phyloP scores from a whole-genome alignment of 1,284 basidiomycete genomes.

The Stygiomarasmius scandens region DNA sequence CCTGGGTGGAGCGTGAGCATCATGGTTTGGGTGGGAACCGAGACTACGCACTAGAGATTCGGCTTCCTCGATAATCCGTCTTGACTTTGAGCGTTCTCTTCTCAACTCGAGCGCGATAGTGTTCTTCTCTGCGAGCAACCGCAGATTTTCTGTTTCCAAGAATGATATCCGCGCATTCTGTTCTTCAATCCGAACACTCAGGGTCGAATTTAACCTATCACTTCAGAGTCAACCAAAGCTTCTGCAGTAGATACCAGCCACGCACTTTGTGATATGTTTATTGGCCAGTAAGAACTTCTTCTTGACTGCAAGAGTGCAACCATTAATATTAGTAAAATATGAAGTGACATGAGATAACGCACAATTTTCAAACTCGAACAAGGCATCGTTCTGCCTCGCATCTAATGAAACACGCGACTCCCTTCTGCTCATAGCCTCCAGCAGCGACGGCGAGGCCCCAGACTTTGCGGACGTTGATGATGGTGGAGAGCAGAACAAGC shows the following conservation, averaged over 20 bases:
- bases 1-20: constrained; percentile 11
- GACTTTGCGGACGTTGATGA: constrained; percentile 11
- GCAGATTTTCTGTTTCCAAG: constrained; percentile 79
- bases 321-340: constrained; percentile 24
- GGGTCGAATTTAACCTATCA: constrained; percentile 77
- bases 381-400: constrained; percentile 71
- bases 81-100: constrained; percentile 75
- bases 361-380: constrained; percentile 84
- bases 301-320: constrained; percentile 64
- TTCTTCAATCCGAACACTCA: constrained; percentile 81
- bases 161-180: constrained; percentile 78
- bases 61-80: constrained; percentile 68
- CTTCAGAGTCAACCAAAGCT: background rate
- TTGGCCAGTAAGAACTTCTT: constrained; percentile 87
- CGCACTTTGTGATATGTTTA: constrained; percentile 85
- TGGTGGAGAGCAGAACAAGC: constrained; percentile 6
- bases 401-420: constrained; percentile 74
- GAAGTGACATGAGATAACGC: constrained; percentile 32
- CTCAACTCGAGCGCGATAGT: constrained; percentile 73
- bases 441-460: constrained; percentile 32
- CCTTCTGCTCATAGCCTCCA: constrained; percentile 73
- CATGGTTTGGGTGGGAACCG: constrained; percentile 7
- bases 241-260: constrained; percentile 3
- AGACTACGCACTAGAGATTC: constrained; percentile 67
- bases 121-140: constrained; percentile 77